phyloP scores from a whole-genome alignment of 352 stramenopile species.

The Pythium folliculosum region DNA sequence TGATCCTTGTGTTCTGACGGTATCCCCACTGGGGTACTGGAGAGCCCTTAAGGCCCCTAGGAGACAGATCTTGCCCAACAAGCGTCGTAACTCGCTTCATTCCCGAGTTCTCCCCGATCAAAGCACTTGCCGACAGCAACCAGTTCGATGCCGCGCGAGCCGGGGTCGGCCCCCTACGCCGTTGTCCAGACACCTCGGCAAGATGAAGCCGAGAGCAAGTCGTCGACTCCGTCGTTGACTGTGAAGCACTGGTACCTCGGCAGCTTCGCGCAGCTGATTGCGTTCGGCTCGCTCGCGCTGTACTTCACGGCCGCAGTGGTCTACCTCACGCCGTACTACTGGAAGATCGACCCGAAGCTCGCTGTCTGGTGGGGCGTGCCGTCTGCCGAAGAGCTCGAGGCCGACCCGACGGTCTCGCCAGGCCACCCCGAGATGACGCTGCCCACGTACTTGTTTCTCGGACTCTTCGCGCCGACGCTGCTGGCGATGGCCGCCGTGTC shows the following conservation, averaged over 20 bases:
- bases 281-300: constrained; percentile 10
- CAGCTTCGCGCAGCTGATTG: constrained; percentile 18
- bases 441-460: constrained; percentile 30
- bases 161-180: background rate
- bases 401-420: constrained; percentile 1
- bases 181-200: background rate
- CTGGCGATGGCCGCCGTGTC: constrained; percentile 1
- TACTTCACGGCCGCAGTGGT: constrained; percentile 16
- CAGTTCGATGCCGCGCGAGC: background rate
- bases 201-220: background rate
- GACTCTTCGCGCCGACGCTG: constrained; percentile 17
- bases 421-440: constrained; percentile 30
- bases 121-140: background rate
- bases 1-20: no score
- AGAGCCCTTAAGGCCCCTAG: no score
- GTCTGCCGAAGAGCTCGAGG: constrained; percentile 15
- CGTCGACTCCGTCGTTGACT: background rate
- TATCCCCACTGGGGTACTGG: no score
- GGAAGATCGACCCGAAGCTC: constrained; percentile 23
- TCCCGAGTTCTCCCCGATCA: background rate
- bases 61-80: no score
- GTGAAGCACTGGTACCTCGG: constrained; percentile 28
- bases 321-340: constrained; percentile 32
- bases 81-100: background rate
- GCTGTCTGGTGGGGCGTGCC: constrained; percentile 29